Percentiles rank a stretch among this genome's conserved stretches.
Conservation (phyloP, 1,139 yeast species). For the Zygosaccharomyces sapae region DNA sequence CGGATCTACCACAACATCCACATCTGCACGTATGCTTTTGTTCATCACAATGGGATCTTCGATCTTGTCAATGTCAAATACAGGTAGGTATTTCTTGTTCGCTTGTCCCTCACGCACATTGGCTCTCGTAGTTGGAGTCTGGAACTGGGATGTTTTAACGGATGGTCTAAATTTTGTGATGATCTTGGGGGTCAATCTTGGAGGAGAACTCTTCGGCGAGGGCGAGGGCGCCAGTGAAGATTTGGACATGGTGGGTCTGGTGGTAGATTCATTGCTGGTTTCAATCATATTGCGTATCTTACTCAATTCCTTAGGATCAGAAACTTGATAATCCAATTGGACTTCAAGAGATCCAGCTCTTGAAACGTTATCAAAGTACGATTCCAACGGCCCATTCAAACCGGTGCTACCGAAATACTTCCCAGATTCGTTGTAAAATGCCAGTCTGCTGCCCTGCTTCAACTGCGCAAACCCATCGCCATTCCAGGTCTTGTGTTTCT, state of each 20-base stretch:
- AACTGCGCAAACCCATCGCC: conserved; percentile 70
- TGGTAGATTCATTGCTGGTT: not conserved
- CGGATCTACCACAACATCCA: conserved; percentile 72
- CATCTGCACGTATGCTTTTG: conserved; percentile 35
- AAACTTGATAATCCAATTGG: conserved; percentile 48
- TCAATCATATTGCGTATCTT: conserved; percentile 2
- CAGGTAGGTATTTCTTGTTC: conserved; percentile 33
- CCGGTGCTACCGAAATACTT: conserved; percentile 30
- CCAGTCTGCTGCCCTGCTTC: conserved; percentile 17
- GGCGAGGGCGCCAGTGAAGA: conserved; percentile 4
- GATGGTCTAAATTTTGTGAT: conserved; percentile 22
- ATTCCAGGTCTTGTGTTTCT: conserved; percentile 91
- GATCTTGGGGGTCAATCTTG: conserved; percentile 9
- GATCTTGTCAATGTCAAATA: conserved; percentile 41
- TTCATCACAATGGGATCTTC: conserved; percentile 48
- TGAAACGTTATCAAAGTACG: conserved; percentile 43
- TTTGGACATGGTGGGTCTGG: not conserved
- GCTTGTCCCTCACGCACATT: not conserved
- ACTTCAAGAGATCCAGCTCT: conserved; percentile 50
- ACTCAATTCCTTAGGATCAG: conserved; percentile 18
- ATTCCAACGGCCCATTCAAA: conserved; percentile 20
- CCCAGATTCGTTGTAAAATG: conserved; percentile 34
- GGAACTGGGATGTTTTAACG: conserved; percentile 10
- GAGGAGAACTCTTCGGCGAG: not conserved
- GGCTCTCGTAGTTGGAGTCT: conserved; percentile 8